phyloP scores from a whole-genome alignment of 768 basidiomycete species.

The Lactarius indigo region DNA sequence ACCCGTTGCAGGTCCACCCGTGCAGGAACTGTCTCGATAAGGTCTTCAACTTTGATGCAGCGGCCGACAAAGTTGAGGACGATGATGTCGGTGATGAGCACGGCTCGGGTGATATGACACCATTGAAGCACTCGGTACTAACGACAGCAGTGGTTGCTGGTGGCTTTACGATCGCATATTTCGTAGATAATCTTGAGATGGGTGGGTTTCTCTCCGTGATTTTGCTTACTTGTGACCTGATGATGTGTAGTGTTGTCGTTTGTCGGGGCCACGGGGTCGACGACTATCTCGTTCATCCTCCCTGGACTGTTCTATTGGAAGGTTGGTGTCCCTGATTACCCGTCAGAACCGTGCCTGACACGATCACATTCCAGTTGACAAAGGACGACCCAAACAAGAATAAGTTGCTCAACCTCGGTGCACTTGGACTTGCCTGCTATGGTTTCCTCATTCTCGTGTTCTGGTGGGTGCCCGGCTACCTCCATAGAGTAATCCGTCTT shows the following conservation, averaged over 20 bases:
- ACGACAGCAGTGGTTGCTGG: constrained; percentile 61
- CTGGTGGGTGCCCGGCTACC: constrained; percentile 54
- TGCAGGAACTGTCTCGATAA: constrained; percentile 91
- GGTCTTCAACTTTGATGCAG: constrained; percentile 55
- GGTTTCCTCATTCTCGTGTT: constrained; percentile 79
- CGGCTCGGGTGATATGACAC: constrained; percentile 66
- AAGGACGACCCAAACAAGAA: constrained; percentile 57
- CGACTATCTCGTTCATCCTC: constrained; percentile 94
- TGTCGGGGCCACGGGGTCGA: constrained; percentile 95
- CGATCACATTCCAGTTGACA: constrained; percentile 49
- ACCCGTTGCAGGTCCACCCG: constrained; percentile 92
- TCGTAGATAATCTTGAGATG: constrained; percentile 73
- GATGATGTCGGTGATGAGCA: constrained; percentile 45
- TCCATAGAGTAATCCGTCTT: background rate
- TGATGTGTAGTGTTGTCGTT: constrained; percentile 75
- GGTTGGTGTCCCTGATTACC: constrained; percentile 40
- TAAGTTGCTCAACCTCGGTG: constrained; percentile 52
- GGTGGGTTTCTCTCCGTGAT: constrained; percentile 42
- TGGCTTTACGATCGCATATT: constrained; percentile 72
- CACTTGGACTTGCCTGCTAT: constrained; percentile 68
- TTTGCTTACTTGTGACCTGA: constrained; percentile 8
- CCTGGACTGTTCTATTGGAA: constrained; percentile 94
- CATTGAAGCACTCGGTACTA: constrained; percentile 62
- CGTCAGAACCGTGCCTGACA: background rate
- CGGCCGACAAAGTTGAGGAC: constrained; percentile 36